Evolutionary conservation across 2,329 filamentous ascomycete species (phyloP), one percentile per base, ranked within the genome.

Genomic region (Fusarium avenaceum): DNA sequence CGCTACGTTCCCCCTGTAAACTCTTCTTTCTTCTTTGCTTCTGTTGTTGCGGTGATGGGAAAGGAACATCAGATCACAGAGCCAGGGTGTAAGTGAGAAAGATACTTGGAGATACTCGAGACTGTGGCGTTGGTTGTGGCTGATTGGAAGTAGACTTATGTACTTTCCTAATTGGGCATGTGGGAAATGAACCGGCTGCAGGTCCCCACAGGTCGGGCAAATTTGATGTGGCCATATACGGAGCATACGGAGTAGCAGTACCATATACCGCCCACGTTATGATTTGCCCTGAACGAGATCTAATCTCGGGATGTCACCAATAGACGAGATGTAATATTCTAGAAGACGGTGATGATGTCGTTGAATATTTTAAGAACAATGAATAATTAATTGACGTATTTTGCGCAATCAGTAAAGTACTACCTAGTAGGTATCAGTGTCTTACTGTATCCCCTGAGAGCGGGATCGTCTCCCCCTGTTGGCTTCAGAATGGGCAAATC

Each of bases 1-100:
- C 35, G 17, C n/a, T n/a, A 38, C 35, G 7, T 38, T 30, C 28
- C 51, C 51, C 51, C 30, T 54, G 51, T 48, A 35, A n/a, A 20
- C 11, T 30, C 17, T 46, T 24, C 17, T 46, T 46, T 46, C 26
- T 15, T 19, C n/a, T 49, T 24, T 60, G 55, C 49, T 50, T 50
- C 49, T 69, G 66, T 69, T 69, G 66, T 58, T 69, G 49, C 57
- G 66, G 66, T 69, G 64, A 63, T 63, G 59, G 22, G 19, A 30
- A 30, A 63, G 32, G 26, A 43, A 35, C 45, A 59, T 64, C 54
- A 50, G 54, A 65, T 63, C 62, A 57, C 56, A 57, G n/a, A 32
- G 40, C 43, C 65, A 52, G 35, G 62, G 47, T 68, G 50, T 69
- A 63, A 69, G 66, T 69, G 57, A 49, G 28, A 10, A n/a, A 35